Evolutionary conservation across 75 land plant species (phyloP), one percentile per base, ranked within the genome.

Genomic region (Pinus taeda): DNA sequence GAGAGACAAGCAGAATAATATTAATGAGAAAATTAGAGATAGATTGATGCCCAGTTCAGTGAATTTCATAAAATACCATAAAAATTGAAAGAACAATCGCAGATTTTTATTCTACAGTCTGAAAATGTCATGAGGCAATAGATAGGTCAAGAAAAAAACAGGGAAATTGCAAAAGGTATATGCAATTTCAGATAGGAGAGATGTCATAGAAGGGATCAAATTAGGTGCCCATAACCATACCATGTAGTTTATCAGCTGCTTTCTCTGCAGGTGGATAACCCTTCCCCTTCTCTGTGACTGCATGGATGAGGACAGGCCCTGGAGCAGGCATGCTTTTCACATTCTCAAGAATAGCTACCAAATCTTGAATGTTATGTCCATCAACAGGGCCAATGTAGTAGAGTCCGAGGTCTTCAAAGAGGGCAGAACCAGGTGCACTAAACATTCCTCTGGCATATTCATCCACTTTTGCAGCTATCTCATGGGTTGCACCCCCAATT

Each of bases 361-460:
- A 82, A 81, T 93, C 95, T 78, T 91, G 87, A 6, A 93, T 71
- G 74, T 86, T 88, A 79, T 91, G 96, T 37, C 96, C 94, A 82
- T 93, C 94, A 39, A 93, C 94, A 14, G 96, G 96, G 26, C 95
- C 96, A 22, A 93, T 93, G 79, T 93, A 93, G 72, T 93, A 93
- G 15, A 93, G 88, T 15, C 94, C 96, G 18, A 93, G 92, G 84
- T 93, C 96, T 81, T 93, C 94, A 80, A 93, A 93, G 13, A 93
- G 72, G 3, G 92, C 88, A 20, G 96, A 91, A 74, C 90, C 84
- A 29, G 92, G 85, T 7, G 94, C 94, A 83, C 96, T 89, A 71
- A 93, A 92, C 94, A 91, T 89, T 22, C 92, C 96, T 71, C 94
- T 86, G 69, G 96, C 96, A 83, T 91, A 93, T 71, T 91, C 94